phyloP scores from a whole-genome alignment of 2,329 filamentous ascomycete genomes.

The Gyromitra esculenta region DNA sequence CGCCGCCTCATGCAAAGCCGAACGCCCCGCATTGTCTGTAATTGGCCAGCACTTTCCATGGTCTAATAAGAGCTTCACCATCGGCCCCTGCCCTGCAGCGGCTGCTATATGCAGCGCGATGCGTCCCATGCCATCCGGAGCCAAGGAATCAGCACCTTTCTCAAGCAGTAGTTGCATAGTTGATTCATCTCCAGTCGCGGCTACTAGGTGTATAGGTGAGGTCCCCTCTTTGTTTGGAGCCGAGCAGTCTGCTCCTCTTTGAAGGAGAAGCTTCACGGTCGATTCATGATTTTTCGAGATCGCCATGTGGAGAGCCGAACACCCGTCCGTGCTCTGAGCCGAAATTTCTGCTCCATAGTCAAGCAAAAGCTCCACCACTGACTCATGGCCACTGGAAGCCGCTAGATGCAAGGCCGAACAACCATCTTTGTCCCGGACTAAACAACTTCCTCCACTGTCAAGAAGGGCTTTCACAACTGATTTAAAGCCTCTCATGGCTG shows the following conservation, averaged over 20 bases:
- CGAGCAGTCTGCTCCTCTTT: background rate
- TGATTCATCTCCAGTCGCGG: background rate
- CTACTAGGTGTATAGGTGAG: constrained; percentile 6
- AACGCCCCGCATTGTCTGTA: background rate
- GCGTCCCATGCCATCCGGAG: background rate
- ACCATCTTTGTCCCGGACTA: background rate
- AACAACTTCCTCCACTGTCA: background rate
- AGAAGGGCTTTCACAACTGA: constrained; percentile 3
- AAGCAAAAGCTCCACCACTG: background rate
- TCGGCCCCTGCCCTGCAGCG: background rate
- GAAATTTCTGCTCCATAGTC: background rate
- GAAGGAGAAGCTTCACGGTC: constrained; percentile 8
- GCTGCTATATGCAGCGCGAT: constrained; percentile 11
- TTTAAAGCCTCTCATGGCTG: background rate
- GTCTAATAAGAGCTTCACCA: background rate
- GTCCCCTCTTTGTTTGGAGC: background rate
- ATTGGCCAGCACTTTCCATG: background rate
- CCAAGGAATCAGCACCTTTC: background rate
- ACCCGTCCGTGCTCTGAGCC: background rate
- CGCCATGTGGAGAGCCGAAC: background rate
- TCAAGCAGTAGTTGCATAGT: constrained; percentile 18
- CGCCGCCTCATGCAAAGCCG: constrained; percentile 12
- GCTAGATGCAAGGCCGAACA: background rate
- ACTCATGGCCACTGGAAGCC: background rate
- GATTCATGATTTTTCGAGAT: background rate